Percentiles rank a stretch among this genome's conserved stretches.
phyloP scores from a whole-genome alignment of 495 filamentous ascomycete species.

The Lasiosphaeria ovina region DNA sequence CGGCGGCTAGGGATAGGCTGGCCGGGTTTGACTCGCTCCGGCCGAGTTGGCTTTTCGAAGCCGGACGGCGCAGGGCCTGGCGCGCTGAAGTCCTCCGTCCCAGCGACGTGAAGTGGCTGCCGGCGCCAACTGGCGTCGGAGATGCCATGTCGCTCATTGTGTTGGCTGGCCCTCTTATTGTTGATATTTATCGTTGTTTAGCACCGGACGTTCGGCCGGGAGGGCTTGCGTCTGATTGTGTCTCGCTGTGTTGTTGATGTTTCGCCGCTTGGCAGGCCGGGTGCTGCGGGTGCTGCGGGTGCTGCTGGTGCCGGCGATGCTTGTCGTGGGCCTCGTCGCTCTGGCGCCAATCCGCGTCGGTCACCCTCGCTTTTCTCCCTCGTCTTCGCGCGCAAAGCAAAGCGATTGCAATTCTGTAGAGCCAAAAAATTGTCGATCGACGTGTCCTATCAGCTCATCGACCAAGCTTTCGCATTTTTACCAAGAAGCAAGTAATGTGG shows the following conservation, averaged over 20 bases:
- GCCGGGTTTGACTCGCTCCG: conserved; percentile 41
- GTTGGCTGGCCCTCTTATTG: background rate
- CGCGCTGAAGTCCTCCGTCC: conserved; percentile 42
- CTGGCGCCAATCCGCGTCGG: background rate
- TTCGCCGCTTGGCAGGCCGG: no score
- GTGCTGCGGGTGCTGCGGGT: no score
- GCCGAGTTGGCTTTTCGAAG: conserved; percentile 31
- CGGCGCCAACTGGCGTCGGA: conserved; percentile 36
- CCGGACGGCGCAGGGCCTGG: conserved; percentile 40
- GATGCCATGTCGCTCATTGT: conserved; percentile 35
- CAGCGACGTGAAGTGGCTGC: conserved; percentile 33
- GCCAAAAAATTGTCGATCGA: conserved; percentile 32
- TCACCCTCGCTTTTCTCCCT: background rate
- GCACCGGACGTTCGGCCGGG: no score
- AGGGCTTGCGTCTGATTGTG: no score
- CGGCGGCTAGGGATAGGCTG: conserved; percentile 14
- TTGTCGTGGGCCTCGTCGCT: background rate
- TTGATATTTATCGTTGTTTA: background rate
- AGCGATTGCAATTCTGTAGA: conserved; percentile 13
- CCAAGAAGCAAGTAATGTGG: conserved; percentile 23
- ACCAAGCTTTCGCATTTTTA: conserved; percentile 25
- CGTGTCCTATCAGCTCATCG: conserved; percentile 33
- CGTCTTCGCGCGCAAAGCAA: conserved; percentile 7
- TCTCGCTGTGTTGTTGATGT: no score
- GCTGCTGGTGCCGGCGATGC: no score